Evolutionary conservation across 164 flowering plant species (phyloP), one percentile per base, ranked within the genome.

Genomic region (Stephania cephalantha): DNA sequence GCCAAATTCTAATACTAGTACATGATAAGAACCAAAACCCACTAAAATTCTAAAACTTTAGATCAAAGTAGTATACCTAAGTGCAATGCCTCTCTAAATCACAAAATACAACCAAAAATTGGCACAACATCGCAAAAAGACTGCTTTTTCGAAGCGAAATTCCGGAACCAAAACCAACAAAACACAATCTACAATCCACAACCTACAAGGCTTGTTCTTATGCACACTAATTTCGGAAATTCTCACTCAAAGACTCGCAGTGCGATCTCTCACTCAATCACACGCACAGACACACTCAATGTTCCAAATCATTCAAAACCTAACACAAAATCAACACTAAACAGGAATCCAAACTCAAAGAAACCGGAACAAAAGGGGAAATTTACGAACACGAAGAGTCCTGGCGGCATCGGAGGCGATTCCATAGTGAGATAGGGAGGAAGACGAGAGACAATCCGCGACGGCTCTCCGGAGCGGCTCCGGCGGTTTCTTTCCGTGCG

Each of bases 381-480:
- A 80, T 55, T 55, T 46, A 81, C 97, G 53, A 69, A 95, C 99
- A 89, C 96, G 85, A 29, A 95, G 92, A 69, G 91, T 95, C 82
- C 97, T 82, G 1, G 90, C 87, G 61, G 99, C 97, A 74, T 93
- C 98, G 35, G 89, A 79, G 46, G 91, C 85, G 69, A 68, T 76
- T 1, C 86, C 87, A 52, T 85, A 87, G 74, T 79, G 88, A 50
- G 85, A 73, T 8, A 86, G 79, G 6, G 85, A 78, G 0, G 97
- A 82, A 8, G 93, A 82, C 9, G 98, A 91, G 10, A 95, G 84
- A 80, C 91, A 93, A 88, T 93, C 95, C 45, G 97, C 97, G 6
- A 93, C 95, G 17, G 98, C 97, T 0, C 95, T 83, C 12, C 97
- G 89, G n/a, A 95, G 85, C 46, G 97, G 99, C 88, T 95, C 99